Conservation (phyloP, 768 basidiomycete genomes). For the Grammothele lineata region DNA sequence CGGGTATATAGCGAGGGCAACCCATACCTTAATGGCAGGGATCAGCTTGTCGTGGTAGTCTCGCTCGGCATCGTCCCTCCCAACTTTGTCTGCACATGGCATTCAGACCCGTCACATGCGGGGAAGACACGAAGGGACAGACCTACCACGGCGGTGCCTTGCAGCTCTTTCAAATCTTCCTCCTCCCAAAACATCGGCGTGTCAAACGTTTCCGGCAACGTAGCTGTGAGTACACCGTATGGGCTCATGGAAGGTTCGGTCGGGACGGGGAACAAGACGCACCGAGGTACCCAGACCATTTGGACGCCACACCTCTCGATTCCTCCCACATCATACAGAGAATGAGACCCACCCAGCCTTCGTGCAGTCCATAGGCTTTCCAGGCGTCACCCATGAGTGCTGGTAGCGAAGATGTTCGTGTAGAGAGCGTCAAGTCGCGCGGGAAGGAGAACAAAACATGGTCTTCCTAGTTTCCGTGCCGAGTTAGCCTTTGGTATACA, state of each 20-base stretch:
- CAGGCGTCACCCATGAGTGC: constrained; percentile 59
- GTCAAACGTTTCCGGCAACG: constrained; percentile 69
- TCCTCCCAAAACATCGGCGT: constrained; percentile 95
- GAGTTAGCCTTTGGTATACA: no score
- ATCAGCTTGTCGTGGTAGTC: constrained; percentile 64
- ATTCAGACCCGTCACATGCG: not conserved
- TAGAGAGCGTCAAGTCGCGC: constrained; percentile 69
- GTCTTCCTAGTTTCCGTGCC: constrained; percentile 62
- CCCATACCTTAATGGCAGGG: constrained; percentile 64
- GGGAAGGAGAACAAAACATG: constrained; percentile 82
- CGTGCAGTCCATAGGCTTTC: constrained; percentile 52
- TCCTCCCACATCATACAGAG: constrained; percentile 97
- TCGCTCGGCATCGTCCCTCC: constrained; percentile 74
- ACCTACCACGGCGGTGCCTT: constrained; percentile 88
- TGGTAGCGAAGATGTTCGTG: constrained; percentile 68
- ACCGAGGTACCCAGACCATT: constrained; percentile 75
- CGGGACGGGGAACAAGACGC: not conserved
- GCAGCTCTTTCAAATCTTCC: constrained; percentile 66
- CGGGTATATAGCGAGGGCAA: not conserved
- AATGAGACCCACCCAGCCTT: constrained; percentile 86
- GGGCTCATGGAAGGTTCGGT: not conserved
- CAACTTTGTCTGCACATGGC: constrained; percentile 69
- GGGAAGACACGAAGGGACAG: constrained; percentile 28
- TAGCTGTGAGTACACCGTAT: constrained; percentile 34
- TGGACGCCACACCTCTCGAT: constrained; percentile 53